A percentile compares a stretch with the other conserved stretches of the same genome.
Conservation (phyloP, 139 green algal genomes). For the Coelastrella sp. region DNA sequence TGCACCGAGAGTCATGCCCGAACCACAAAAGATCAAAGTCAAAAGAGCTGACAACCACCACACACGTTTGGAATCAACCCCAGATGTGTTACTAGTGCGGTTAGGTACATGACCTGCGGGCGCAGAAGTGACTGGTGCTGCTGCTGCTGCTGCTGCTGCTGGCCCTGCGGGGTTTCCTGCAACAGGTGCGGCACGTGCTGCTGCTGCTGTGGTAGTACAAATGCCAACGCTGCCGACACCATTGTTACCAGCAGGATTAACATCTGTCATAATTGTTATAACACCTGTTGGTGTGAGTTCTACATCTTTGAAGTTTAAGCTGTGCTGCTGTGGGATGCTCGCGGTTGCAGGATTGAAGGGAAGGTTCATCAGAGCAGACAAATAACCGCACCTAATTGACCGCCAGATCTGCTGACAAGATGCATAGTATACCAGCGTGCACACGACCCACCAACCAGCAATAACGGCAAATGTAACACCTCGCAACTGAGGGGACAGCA, state of each 20-base stretch:
- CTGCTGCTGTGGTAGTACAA: too few relatives aligned
- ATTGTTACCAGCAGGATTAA: too few relatives aligned
- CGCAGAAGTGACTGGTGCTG: background rate
- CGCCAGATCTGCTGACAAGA: background rate
- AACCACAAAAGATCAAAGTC: background rate
- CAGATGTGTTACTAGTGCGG: background rate
- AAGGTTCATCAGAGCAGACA: background rate
- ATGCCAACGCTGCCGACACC: too few relatives aligned
- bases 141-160: background rate
- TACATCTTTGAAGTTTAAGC: background rate
- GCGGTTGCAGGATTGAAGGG: background rate
- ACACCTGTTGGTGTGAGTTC: background rate
- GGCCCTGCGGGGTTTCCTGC: too few relatives aligned
- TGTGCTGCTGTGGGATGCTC: too few relatives aligned
- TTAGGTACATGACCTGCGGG: background rate
- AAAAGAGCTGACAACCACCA: background rate
- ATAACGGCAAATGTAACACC: background rate
- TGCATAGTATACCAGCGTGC: background rate
- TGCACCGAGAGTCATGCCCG: background rate
- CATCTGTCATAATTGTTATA: background rate
- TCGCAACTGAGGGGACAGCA: background rate
- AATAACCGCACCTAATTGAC: background rate
- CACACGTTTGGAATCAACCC: background rate
- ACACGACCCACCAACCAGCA: background rate
- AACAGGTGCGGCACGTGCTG: too few relatives aligned